Evolutionary conservation across 805 yeast species (phyloP), one percentile per base, ranked within the genome.

Genomic region (Vanderwaltozyma verrucispora): DNA sequence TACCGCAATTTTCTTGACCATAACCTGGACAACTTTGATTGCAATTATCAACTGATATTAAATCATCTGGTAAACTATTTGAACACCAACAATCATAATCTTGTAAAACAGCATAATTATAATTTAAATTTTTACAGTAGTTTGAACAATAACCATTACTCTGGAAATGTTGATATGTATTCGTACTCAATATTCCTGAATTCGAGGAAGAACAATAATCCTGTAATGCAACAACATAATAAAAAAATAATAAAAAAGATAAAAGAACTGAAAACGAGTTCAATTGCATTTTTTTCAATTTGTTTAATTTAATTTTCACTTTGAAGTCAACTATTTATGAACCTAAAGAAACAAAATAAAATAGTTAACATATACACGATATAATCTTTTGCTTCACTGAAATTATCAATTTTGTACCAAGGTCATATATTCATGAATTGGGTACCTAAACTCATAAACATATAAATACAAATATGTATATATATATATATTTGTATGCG

Each of bases 51-150:
- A 49, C 37, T 6, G 50, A 37, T 3, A 47, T 43, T 19, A 33
- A 25, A 18, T 48, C 18, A 3, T 39, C 14, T 3, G 60, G 59
- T 11, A 31, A 35, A 1, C 31, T 10, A 26, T 54, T 43, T 2
- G 52, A 36, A 32, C 60, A 55, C 59, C 59, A 54, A 39, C 60
- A 55, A 19, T 45, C 28, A 15, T 32, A 19, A 8, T 40, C 46
- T 37, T 54, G 57, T 12, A 55, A 42, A 4, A 55, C 41, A 6
- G 58, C 60, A 36, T 44, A 54, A 17, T 40, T 32, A 40, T 47
- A 50, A 8, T 21, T 20, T 14, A 19, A 20, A 13, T 11, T 16
- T 23, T 20, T 31, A 31, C 39, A 36, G 16, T 27, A 26, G 19
- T 30, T 32, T 16, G 34, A 26, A 31, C 39, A 36, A 5, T 18